Base-by-base conservation (phyloP, 1,284 basidiomycete genomes). In the Apiotrichum sp. region DNA sequence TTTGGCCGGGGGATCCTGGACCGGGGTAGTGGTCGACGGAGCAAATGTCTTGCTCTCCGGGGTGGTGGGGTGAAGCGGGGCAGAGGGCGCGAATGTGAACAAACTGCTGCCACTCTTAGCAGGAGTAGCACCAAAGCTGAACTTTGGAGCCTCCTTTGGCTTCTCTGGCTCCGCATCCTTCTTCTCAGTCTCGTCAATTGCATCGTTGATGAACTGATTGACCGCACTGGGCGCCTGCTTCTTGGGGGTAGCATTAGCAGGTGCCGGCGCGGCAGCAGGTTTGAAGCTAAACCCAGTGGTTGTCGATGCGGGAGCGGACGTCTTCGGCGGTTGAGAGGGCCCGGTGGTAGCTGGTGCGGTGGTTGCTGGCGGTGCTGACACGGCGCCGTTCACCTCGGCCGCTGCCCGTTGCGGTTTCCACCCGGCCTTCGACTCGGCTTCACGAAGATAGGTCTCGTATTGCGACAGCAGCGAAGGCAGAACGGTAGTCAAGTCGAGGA, bases 371-470 rank as follows among this genome's bases (percentile, higher is more conserved):
- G 68, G 32, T 52, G 50, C 48, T 45, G 52, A 34, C 48, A 9
- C 22, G 22, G 3, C 40, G 14, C 44, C 52, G 38, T 42, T 45
- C 13, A 13, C 10, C 40, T 8, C 14, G 10, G 8, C n/a, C 8
- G 8, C 40, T 14, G 40, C 40, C 41, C 36, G 50, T 32, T 40
- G 29, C 4, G 59, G 68, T 49, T 71, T 55, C 71, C 73, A 72
- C 9, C 70, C 73, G 1, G 71, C 65, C 56, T 71, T 74, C 46
- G 79, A 80, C 65, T 84, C 82, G 6, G 86, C 80, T 41, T 80
- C 78, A 6, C 78, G 70, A 6, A 88, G 80, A 44, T 86, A 73
- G 9, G 73, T 77, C 64, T 80, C 83, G 74, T 93, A 93, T 52
- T 81, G 82, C 54, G 83, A 81, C n/a, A 85, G 60, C 8, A 89